Base-by-base conservation (phyloP, 73 alveolate genomes). In the Breviolum minutum region DNA sequence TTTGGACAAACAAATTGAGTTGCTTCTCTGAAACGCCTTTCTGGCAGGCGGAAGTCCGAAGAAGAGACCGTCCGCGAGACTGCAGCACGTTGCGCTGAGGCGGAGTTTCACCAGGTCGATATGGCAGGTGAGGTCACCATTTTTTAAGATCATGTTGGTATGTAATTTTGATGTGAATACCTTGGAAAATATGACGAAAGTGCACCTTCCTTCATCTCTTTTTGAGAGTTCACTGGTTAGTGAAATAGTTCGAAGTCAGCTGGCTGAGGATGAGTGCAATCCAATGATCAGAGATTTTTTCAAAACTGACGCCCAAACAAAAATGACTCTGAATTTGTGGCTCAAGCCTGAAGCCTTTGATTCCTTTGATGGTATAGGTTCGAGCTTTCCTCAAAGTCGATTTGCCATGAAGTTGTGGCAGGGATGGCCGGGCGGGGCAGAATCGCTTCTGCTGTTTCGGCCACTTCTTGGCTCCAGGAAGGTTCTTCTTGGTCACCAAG, bases 61-160 rank as follows among this genome's bases (percentile, higher is more conserved):
- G 92, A 54, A 83, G 92, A 83, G 76, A 83, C 92, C 62, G 5
- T 61, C 76, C 92, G 76, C 27, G 76, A 61, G 76, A 61, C 76
- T 20, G 60, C 92, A 60, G 74, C 92, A 22, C 92, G 61, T 7
- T 83, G 92, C 60, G 76, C 76, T 3, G 92, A 83, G 92, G 92
- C 32, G 73, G 11, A 26, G 19, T 19, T 6, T 73, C 83, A 13
- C 83, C 54, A 73, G 14, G 30, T 26, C 30, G 30, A 8, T 26
- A 16, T 73, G 54, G 3, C 48, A 16, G 83, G 30, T 73, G 74
- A 66, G 74, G 26, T 20, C 14, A 73, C 12, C 54, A 48, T 26
- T 6, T 26, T 73, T 30, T 8, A 22, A 26, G 81, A 73, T 11
- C 83, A 2, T 26, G 26, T 2, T 1, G n/a, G 13, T 13, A 5